These are phyloP conservation scores for Coffea humblotiana DNA, from an alignment of 305 asterid genomes.

Conservation along the genomic window DNA sequence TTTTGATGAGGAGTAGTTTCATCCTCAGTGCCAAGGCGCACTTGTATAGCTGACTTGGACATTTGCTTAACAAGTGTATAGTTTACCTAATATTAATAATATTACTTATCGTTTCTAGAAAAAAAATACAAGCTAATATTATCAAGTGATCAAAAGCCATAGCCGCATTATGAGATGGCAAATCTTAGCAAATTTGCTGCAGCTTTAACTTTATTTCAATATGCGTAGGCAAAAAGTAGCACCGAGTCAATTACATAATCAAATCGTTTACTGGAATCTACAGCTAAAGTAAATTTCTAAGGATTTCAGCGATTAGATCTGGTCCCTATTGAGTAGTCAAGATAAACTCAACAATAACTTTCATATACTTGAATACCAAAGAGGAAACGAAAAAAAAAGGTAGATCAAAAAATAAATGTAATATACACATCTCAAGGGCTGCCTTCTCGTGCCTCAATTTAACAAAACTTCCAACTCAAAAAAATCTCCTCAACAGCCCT, in stretches of 20 bases:
- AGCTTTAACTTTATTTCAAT: too few relatives aligned
- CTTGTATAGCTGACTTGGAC: too few relatives aligned
- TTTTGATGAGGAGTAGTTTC: too few relatives aligned
- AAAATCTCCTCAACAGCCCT: not conserved
- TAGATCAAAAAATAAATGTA: not conserved
- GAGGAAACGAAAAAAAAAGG: too few relatives aligned
- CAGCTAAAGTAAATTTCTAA: not conserved
- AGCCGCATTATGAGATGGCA: not conserved
- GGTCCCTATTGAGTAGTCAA: not conserved
- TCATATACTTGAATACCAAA: not conserved
- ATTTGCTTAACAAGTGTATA: too few relatives aligned
- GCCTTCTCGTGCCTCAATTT: not conserved
- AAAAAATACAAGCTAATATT: too few relatives aligned
- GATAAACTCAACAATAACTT: not conserved
- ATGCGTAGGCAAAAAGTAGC: too few relatives aligned
- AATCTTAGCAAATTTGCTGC: too few relatives aligned
- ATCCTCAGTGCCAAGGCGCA: too few relatives aligned
- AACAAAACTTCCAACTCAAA: conserved; percentile 5
- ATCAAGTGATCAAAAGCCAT: too few relatives aligned
- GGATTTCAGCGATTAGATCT: not conserved
- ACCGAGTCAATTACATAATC: not conserved
- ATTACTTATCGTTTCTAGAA: too few relatives aligned
- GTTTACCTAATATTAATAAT: too few relatives aligned
- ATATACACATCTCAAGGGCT: conserved; percentile 10
- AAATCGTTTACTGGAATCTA: not conserved